These are phyloP conservation scores for Tricholoma terreum DNA, from an alignment of 768 basidiomycete species.

Conservation along the genomic window DNA sequence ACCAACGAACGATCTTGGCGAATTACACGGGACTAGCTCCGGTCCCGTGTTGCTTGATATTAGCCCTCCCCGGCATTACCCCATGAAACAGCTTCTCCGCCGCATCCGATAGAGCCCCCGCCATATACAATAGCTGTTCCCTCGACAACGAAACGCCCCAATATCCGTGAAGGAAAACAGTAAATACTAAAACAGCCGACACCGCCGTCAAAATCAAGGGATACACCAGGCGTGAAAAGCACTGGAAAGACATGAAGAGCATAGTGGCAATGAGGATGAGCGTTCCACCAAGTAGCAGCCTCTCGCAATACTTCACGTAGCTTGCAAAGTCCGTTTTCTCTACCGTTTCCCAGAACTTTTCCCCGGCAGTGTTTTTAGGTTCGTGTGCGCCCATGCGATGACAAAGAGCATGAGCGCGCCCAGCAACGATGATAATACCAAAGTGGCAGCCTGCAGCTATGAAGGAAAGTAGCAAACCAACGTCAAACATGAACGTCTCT, in stretches of 20 bases:
- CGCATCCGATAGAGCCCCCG: too few species aligned
- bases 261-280: slow-evolving; percentile 4
- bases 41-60: too few species aligned
- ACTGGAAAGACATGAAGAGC: slow-evolving; percentile 5
- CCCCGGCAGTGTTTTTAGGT: neutral
- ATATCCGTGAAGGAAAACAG: too few species aligned
- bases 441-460: slow-evolving; percentile 8
- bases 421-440: slow-evolving; percentile 12
- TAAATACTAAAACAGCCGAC: too few species aligned
- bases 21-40: too few species aligned
- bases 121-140: too few species aligned
- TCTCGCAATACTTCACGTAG: slow-evolving; percentile 11
- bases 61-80: too few species aligned
- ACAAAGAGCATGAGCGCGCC: slow-evolving; percentile 9
- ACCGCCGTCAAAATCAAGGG: too few species aligned
- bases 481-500: slow-evolving; percentile 7
- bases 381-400: slow-evolving; percentile 5
- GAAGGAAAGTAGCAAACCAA: slow-evolving; percentile 11
- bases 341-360: neutral
- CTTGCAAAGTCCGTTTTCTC: slow-evolving; percentile 3
- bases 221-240: slow-evolving; percentile 2
- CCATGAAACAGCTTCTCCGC: too few species aligned
- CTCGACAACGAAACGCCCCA: too few species aligned
- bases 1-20: too few species aligned
- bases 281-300: slow-evolving; percentile 7